A percentile compares a stretch with the other conserved stretches of the same genome.
phyloP scores from a whole-genome alignment of 768 basidiomycete genomes.

The Chalciporus piperatus region DNA sequence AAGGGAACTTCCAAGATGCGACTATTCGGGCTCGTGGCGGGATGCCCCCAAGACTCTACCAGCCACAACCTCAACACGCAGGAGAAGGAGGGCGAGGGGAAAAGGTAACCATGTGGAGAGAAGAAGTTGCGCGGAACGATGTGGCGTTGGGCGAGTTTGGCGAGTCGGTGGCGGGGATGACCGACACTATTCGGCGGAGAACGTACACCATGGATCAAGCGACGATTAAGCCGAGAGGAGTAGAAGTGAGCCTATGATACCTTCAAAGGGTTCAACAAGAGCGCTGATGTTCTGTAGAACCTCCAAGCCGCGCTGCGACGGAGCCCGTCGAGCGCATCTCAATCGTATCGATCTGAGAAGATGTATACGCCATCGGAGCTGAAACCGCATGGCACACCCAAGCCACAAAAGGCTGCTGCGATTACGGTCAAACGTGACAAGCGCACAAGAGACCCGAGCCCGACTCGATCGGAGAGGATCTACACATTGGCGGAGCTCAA shows the following conservation, averaged over 20 bases:
- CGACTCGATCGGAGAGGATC: constrained; percentile 32
- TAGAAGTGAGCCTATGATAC: constrained; percentile 18
- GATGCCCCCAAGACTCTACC: constrained; percentile 1
- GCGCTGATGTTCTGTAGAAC: neutral
- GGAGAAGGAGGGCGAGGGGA: constrained; percentile 17
- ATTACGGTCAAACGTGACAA: constrained; percentile 19
- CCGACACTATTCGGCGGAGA: constrained; percentile 12
- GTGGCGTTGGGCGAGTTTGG: constrained; percentile 21
- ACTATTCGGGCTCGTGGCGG: constrained; percentile 13
- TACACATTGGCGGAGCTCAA: constrained; percentile 34
- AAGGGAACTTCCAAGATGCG: constrained; percentile 22
- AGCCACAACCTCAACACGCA: constrained; percentile 9
- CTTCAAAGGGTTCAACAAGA: neutral
- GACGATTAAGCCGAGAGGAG: constrained; percentile 16
- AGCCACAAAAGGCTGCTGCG: constrained; percentile 14
- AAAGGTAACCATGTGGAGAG: constrained; percentile 55
- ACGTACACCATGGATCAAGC: constrained; percentile 10
- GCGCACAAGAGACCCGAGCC: constrained; percentile 22
- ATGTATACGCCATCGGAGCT: constrained; percentile 21
- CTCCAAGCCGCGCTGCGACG: constrained; percentile 17
- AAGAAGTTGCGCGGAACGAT: constrained; percentile 45
- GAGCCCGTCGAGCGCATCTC: constrained; percentile 20
- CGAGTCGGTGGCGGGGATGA: constrained; percentile 11
- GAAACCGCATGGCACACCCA: constrained; percentile 11
- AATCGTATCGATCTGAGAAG: constrained; percentile 26